phyloP scores from a whole-genome alignment of 2,329 filamentous ascomycete species.

The Exophiala viscosa region DNA sequence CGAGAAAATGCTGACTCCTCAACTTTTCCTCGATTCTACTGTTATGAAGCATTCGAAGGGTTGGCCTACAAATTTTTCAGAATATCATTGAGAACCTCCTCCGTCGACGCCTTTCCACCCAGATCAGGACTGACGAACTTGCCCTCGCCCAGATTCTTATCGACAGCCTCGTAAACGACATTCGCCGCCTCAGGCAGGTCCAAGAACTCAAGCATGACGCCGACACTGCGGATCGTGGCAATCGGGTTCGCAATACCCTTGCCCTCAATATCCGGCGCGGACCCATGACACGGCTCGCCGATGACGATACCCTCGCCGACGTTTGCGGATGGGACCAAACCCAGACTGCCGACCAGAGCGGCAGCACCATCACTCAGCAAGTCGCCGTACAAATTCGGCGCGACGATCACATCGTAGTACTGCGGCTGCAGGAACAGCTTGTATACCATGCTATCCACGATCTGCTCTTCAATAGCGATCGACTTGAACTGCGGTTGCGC shows the following conservation, averaged over 20 bases:
- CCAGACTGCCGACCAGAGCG: conserved; percentile 84
- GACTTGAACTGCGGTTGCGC: conserved; percentile 59
- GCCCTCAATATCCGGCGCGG: conserved; percentile 92
- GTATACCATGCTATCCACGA: conserved; percentile 99
- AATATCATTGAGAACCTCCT: conserved; percentile 83
- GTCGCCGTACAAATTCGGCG: conserved; percentile 95
- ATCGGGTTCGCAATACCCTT: conserved; percentile 93
- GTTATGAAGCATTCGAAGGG: too few species aligned
- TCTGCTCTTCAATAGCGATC: conserved; percentile 85
- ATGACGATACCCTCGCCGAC: conserved; percentile 93
- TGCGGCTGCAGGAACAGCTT: conserved; percentile 96
- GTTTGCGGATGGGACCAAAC: conserved; percentile 90
- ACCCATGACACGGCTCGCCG: conserved; percentile 96
- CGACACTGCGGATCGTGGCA: conserved; percentile 84
- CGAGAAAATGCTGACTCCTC: too few species aligned
- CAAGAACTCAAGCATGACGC: conserved; percentile 94
- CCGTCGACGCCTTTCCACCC: conserved; percentile 79
- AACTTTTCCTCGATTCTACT: too few species aligned
- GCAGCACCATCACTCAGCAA: conserved; percentile 94
- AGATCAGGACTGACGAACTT: conserved; percentile 82
- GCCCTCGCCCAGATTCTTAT: conserved; percentile 81
- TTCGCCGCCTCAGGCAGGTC: conserved; percentile 82
- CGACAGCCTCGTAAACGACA: conserved; percentile 85
- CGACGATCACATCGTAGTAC: conserved; percentile 96
- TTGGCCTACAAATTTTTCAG: conserved; percentile 67